Percentiles rank a stretch among this genome's conserved stretches.
These are phyloP conservation scores for Ganoderma multipileum DNA, from an alignment of 1,284 basidiomycete genomes.

Conservation along the genomic window DNA sequence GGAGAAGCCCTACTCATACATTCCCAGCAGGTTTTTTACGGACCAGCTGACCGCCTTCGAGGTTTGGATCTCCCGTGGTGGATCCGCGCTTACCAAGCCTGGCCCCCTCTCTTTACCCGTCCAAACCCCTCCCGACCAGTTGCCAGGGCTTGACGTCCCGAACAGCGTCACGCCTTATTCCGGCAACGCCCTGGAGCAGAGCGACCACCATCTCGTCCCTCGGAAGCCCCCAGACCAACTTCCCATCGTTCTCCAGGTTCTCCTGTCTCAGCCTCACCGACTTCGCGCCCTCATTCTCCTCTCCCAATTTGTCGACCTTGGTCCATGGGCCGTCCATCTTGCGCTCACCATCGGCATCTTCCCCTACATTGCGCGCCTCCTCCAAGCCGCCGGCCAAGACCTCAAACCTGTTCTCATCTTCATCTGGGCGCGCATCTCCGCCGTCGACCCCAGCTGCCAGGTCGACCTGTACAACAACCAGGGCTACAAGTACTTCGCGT, in stretches of 20 bases:
- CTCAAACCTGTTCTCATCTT: slow-evolving; percentile 98
- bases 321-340: slow-evolving; percentile 98
- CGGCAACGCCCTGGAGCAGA: slow-evolving; percentile 26
- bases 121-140: slow-evolving; percentile 43
- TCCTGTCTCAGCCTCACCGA: slow-evolving; percentile 96
- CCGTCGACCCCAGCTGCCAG: slow-evolving; percentile 94
- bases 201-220: slow-evolving; percentile 72
- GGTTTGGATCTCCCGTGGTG: slow-evolving; percentile 95
- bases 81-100: slow-evolving; percentile 80
- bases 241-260: slow-evolving; percentile 96
- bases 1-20: slow-evolving; percentile 70
- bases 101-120: slow-evolving; percentile 75
- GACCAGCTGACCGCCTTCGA: slow-evolving; percentile 98
- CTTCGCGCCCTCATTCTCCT: slow-evolving; percentile 95
- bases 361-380: slow-evolving; percentile 96
- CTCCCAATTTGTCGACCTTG: slow-evolving; percentile 97
- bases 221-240: slow-evolving; percentile 95
- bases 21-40: slow-evolving; percentile 94
- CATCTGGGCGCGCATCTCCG: slow-evolving; percentile 98
- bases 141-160: slow-evolving; percentile 29
- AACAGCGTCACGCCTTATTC: slow-evolving; percentile 24
- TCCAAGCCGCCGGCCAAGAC: slow-evolving; percentile 95
- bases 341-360: slow-evolving; percentile 99
- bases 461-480: slow-evolving; percentile 88
- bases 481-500: slow-evolving; percentile 91